Evolutionary conservation across 2,329 filamentous ascomycete genomes (phyloP).

Genomic region (Xylariaceae sp.): DNA sequence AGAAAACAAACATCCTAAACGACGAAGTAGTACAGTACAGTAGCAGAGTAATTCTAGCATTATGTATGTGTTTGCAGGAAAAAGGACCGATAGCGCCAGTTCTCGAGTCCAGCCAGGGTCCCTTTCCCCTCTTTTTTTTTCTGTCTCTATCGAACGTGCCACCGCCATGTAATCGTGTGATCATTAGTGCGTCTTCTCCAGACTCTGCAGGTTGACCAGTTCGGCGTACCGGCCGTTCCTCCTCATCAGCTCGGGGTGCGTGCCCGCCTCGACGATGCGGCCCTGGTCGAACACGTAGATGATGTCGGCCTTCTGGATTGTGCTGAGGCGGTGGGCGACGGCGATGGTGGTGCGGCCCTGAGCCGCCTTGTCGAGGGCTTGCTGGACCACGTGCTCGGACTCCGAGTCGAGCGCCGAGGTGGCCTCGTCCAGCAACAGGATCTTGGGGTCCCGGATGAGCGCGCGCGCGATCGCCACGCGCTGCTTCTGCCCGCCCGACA

Average conservation of each 20-base stretch:
- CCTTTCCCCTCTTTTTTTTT: too few species aligned
- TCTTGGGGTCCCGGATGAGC: slow-evolving; percentile 85
- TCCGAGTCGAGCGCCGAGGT: slow-evolving; percentile 77
- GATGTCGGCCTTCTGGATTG: slow-evolving; percentile 90
- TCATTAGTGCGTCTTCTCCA: slow-evolving; percentile 62
- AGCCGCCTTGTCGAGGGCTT: slow-evolving; percentile 77
- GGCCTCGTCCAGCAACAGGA: slow-evolving; percentile 82
- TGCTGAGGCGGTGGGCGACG: slow-evolving; percentile 88
- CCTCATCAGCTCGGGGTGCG: slow-evolving; percentile 72
- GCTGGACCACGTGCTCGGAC: slow-evolving; percentile 79
- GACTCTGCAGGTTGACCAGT: slow-evolving; percentile 77
- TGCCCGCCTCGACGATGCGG: slow-evolving; percentile 80
- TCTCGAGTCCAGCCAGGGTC: too few species aligned
- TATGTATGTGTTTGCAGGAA: too few species aligned
- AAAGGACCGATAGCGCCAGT: too few species aligned
- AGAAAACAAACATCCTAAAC: too few species aligned
- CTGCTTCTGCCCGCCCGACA: slow-evolving; percentile 93
- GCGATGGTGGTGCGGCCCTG: slow-evolving; percentile 89
- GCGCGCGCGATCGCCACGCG: slow-evolving; percentile 92
- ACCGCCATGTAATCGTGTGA: too few species aligned
- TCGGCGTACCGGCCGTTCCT: slow-evolving; percentile 75
- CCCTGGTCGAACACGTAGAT: slow-evolving; percentile 98
- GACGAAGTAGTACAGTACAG: too few species aligned
- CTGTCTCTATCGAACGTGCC: too few species aligned
- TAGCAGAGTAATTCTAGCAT: too few species aligned